phyloP scores from a whole-genome alignment of 1,284 basidiomycete genomes.

The Wallemia ichthyophaga region DNA sequence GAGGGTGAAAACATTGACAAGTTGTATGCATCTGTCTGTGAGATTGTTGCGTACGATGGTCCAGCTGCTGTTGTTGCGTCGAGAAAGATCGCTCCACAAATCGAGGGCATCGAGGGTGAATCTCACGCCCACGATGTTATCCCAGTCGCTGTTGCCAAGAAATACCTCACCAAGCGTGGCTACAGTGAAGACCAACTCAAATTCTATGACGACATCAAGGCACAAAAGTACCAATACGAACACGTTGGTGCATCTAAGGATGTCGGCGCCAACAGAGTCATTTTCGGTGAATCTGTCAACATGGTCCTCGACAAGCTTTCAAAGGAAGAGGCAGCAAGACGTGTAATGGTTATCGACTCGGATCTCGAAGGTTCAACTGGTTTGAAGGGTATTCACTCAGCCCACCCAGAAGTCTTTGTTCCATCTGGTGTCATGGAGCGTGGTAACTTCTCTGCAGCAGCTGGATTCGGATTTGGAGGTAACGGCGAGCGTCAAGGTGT shows the following conservation, averaged over 20 bases:
- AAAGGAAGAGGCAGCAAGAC: slow-evolving; percentile 42
- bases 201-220: slow-evolving; percentile 35
- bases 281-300: slow-evolving; percentile 55
- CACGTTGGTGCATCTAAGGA: slow-evolving; percentile 39
- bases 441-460: slow-evolving; percentile 50
- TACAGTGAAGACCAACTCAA: slow-evolving; percentile 24
- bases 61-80: slow-evolving; percentile 25
- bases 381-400: slow-evolving; percentile 51
- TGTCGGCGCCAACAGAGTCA: slow-evolving; percentile 39
- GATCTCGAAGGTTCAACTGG: slow-evolving; percentile 64
- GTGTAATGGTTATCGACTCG: slow-evolving; percentile 59
- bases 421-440: slow-evolving; percentile 57
- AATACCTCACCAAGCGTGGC: slow-evolving; percentile 35
- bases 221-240: slow-evolving; percentile 25
- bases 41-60: slow-evolving; percentile 28
- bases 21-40: slow-evolving; percentile 33
- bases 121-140: slow-evolving; percentile 54
- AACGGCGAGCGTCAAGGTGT: slow-evolving; percentile 23
- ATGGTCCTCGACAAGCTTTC: slow-evolving; percentile 35
- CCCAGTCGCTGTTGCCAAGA: slow-evolving; percentile 38
- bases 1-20: slow-evolving; percentile 46
- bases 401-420: slow-evolving; percentile 56
- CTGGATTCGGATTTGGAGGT: slow-evolving; percentile 35
- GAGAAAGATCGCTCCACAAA: slow-evolving; percentile 6
- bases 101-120: slow-evolving; percentile 42